Percentiles rank a stretch among this genome's conserved stretches.
These are phyloP conservation scores for Tylopilus rubrobrunneus DNA, from an alignment of 768 basidiomycete species.

Conservation along the genomic window DNA sequence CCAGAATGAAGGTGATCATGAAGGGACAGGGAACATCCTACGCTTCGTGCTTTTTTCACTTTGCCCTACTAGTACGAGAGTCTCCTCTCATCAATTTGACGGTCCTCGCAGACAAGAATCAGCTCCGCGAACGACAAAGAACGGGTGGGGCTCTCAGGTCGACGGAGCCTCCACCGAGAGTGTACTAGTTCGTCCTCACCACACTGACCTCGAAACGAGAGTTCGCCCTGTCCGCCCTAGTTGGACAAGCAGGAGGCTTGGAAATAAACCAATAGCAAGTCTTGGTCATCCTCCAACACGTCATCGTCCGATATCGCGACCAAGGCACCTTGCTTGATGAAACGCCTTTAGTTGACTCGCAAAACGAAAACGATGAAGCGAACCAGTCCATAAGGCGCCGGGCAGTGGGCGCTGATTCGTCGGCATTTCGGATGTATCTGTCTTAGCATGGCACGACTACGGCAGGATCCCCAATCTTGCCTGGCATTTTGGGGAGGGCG, in stretches of 20 bases:
- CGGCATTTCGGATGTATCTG: not conserved
- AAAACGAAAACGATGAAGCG: not conserved
- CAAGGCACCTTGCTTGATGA: too few relatives aligned
- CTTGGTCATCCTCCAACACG: not conserved
- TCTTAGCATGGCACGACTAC: not conserved
- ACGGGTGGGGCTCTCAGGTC: not conserved
- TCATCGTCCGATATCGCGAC: too few relatives aligned
- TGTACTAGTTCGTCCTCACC: too few relatives aligned
- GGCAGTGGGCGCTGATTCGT: too few relatives aligned
- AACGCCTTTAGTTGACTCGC: too few relatives aligned
- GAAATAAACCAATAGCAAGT: not conserved
- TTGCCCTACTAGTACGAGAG: not conserved
- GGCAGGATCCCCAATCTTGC: not conserved
- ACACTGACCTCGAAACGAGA: too few relatives aligned
- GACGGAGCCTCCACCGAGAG: not conserved
- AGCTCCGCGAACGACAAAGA: not conserved
- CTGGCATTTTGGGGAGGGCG: not conserved
- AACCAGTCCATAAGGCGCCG: not conserved
- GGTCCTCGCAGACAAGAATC: too few relatives aligned
- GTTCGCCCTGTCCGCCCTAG: not conserved
- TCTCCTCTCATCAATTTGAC: not conserved
- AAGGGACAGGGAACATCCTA: not conserved
- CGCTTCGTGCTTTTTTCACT: not conserved
- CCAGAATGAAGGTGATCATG: not conserved
- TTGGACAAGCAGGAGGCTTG: not conserved